These are phyloP conservation scores for Lactifluus pinguis DNA, from an alignment of 768 basidiomycete genomes.

Conservation along the genomic window DNA sequence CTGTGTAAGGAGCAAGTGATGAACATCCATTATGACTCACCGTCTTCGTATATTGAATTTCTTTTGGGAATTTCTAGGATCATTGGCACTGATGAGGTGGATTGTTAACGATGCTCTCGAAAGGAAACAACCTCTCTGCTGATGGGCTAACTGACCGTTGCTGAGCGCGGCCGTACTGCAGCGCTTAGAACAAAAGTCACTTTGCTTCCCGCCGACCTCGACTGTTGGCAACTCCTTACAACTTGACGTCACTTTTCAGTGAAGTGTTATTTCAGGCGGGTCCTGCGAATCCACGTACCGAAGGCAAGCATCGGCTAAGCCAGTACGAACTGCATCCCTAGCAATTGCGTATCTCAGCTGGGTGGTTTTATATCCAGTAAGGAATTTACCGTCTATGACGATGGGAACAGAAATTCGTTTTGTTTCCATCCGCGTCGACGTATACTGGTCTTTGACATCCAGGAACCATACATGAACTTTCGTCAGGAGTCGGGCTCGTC, in stretches of 20 bases:
- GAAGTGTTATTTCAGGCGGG: neutral
- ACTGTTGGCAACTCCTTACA: slow-evolving; percentile 19
- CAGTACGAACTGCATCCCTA: slow-evolving; percentile 13
- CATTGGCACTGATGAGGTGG: slow-evolving; percentile 8
- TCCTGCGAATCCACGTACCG: slow-evolving; percentile 5
- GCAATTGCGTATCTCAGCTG: neutral
- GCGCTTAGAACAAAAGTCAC: slow-evolving; percentile 22
- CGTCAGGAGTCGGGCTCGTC: neutral
- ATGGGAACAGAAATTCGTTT: slow-evolving; percentile 16
- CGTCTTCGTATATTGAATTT: slow-evolving; percentile 8
- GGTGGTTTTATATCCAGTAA: neutral
- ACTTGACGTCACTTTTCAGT: slow-evolving; percentile 2
- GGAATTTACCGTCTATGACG: slow-evolving; percentile 16
- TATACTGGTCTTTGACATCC: slow-evolving; percentile 12
- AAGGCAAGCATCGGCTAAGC: slow-evolving; percentile 16
- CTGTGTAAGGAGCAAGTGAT: neutral
- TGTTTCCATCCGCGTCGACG: slow-evolving; percentile 9
- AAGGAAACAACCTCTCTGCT: neutral
- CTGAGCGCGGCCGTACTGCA: slow-evolving; percentile 15
- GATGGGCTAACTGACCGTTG: slow-evolving; percentile 4
- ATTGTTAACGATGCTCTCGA: neutral
- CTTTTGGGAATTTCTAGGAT: slow-evolving; percentile 11
- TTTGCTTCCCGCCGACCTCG: slow-evolving; percentile 15
- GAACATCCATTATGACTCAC: neutral
- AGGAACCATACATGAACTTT: slow-evolving; percentile 5